Evolutionary conservation across 2,329 filamentous ascomycete species (phyloP), one percentile per base, ranked within the genome.

Genomic region (Corinectria fuckeliana): DNA sequence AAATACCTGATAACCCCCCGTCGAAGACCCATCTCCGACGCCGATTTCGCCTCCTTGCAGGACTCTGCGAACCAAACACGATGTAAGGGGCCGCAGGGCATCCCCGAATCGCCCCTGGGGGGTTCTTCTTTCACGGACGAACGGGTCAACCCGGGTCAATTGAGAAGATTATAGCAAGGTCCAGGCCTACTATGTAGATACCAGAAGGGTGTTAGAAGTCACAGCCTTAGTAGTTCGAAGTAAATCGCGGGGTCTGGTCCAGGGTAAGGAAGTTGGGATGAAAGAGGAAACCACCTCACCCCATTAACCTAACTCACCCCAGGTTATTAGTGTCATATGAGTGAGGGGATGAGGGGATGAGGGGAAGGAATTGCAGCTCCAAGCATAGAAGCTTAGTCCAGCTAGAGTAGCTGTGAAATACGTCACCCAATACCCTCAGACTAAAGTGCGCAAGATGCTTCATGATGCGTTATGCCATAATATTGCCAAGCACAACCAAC

Each of bases 31-130:
- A 44, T 56, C 28, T 58, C 55, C 20, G 11, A 38, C 60, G 64
- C 63, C 68, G 68, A 62, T 65, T 57, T 69, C 67, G 67, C 67
- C 50, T 52, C 21, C 42, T 21, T 39, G 49, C 28, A 51, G 45
- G 45, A n/a, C 28, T 21, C 32, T 11, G 39, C 10, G 25, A 41
- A n/a, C n/a, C n/a, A n/a, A n/a, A n/a, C n/a, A n/a, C n/a, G n/a
- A n/a, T n/a, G n/a, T n/a, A n/a, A n/a, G n/a, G n/a, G n/a, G n/a
- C n/a, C n/a, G n/a, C n/a, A n/a, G n/a, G n/a, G n/a, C n/a, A n/a
- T n/a, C n/a, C n/a, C 42, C 16, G 25, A 45, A 28, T n/a, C n/a
- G 10, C 25, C 23, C 28, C 25, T 18, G n/a, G 23, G 25, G 32
- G 6, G 8, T 10, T 4, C 3, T 30, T 26, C n/a, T 30, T 39